Evolutionary conservation across 2,329 filamentous ascomycete genomes (phyloP).

Genomic region (Fonsecaea monophora): DNA sequence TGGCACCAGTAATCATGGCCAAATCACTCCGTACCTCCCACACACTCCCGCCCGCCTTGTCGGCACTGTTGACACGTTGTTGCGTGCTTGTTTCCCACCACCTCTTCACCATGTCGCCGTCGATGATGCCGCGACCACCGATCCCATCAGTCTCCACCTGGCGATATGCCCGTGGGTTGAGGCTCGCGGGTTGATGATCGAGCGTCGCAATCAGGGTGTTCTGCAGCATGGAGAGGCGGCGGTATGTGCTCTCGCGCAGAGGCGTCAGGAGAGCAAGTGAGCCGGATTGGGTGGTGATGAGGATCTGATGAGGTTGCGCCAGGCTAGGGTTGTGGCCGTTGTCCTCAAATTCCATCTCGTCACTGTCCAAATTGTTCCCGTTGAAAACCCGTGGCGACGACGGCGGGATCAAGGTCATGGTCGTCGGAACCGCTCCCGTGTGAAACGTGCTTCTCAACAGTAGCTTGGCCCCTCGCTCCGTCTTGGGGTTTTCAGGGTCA

Average conservation of each 20-base stretch:
- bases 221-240: conserved; percentile 80
- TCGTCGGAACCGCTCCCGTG: conserved; percentile 77
- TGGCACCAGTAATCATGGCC: conserved; percentile 68
- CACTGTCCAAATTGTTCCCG: conserved; percentile 40
- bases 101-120: conserved; percentile 75
- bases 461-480: conserved; percentile 84
- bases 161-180: conserved; percentile 84
- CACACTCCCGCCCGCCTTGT: conserved; percentile 70
- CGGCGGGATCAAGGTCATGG: conserved; percentile 75
- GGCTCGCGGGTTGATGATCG: conserved; percentile 70
- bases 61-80: conserved; percentile 73
- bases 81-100: conserved; percentile 79
- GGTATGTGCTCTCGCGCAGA: conserved; percentile 79
- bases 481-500: conserved; percentile 94
- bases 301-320: conserved; percentile 40
- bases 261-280: conserved; percentile 78
- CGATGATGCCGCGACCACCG: conserved; percentile 71
- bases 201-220: conserved; percentile 75
- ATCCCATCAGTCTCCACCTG: conserved; percentile 58
- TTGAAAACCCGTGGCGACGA: not conserved
- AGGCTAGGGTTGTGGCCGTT: conserved; percentile 36
- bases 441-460: conserved; percentile 89
- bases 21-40: conserved; percentile 74
- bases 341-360: conserved; percentile 24
- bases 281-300: conserved; percentile 78